A percentile compares a stretch with the other conserved stretches of the same genome.
Conservation (phyloP, 129 eudicot genomes). For the Heracleum sosnowskyi region DNA sequence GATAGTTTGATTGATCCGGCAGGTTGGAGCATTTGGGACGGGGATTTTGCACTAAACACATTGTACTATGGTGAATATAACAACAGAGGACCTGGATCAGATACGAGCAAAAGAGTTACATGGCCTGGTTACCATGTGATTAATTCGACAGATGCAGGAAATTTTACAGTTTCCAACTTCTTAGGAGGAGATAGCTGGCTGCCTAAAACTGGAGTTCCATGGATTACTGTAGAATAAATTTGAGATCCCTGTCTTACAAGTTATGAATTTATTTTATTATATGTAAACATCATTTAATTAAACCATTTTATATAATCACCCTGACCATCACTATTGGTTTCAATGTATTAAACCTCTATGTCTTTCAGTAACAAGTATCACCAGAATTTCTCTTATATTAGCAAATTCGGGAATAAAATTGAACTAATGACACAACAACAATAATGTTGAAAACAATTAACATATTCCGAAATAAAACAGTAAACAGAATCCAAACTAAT, state of each 20-base stretch:
- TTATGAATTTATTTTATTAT: not conserved
- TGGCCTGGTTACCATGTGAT: conserved; percentile 10
- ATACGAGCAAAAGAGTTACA: conserved; percentile 5
- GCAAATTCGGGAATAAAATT: no score
- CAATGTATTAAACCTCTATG: no score
- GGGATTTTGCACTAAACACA: conserved; percentile 4
- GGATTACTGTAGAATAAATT: not conserved
- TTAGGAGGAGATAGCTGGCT: conserved; percentile 8
- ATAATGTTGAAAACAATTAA: no score
- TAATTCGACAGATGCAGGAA: not conserved
- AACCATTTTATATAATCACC: no score
- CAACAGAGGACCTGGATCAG: conserved; percentile 7
- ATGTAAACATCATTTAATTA: not conserved
- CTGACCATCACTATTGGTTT: no score
- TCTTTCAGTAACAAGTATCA: no score
- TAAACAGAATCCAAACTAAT: no score
- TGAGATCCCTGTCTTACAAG: not conserved
- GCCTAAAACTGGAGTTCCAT: conserved; percentile 10
- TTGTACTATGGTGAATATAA: conserved; percentile 1
- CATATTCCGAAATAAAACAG: not conserved
- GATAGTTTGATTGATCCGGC: conserved; percentile 12
- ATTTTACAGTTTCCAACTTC: conserved; percentile 2
- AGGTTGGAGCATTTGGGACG: conserved; percentile 11
- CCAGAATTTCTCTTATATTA: no score
- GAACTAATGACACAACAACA: not conserved